Conservation (phyloP, 371 early-diverging fungal genomes). For the Parasitella parasitica region DNA sequence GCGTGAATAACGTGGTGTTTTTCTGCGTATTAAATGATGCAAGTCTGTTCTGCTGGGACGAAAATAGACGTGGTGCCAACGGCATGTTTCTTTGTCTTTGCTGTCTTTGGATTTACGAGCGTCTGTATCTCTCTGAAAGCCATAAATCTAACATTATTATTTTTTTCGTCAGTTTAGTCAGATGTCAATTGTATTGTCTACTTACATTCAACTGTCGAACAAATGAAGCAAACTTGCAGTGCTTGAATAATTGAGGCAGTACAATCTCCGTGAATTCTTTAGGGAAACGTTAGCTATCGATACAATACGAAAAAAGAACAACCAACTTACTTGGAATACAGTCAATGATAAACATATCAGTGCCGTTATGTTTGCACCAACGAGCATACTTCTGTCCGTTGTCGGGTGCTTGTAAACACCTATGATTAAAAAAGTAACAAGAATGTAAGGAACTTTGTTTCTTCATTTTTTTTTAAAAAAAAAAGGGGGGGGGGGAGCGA, state of each 20-base stretch:
- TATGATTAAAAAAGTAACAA: constrained; percentile 4
- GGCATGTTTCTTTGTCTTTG: constrained; percentile 43
- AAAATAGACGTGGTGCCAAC: constrained; percentile 49
- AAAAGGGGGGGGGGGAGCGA: not conserved
- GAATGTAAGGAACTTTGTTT: not conserved
- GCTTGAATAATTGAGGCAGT: constrained; percentile 46
- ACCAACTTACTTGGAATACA: constrained; percentile 33
- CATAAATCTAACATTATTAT: constrained; percentile 36
- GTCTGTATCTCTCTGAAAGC: constrained; percentile 51
- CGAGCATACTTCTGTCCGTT: constrained; percentile 39
- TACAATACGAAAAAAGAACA: too few species aligned
- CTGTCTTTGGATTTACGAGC: constrained; percentile 54
- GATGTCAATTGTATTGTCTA: not conserved
- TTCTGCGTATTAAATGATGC: constrained; percentile 44
- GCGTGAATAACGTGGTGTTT: constrained; percentile 38
- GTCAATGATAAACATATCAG: constrained; percentile 45
- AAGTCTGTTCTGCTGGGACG: constrained; percentile 41
- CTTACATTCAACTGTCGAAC: constrained; percentile 52
- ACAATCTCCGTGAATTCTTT: constrained; percentile 51
- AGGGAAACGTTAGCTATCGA: too few species aligned
- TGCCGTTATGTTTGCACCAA: constrained; percentile 40
- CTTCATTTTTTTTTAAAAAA: too few species aligned
- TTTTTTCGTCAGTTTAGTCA: not conserved
- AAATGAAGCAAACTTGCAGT: constrained; percentile 54
- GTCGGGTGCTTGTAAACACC: constrained; percentile 36